Base-by-base conservation (phyloP, 768 basidiomycete species). In the Phlebiopsis flavidoalba region DNA sequence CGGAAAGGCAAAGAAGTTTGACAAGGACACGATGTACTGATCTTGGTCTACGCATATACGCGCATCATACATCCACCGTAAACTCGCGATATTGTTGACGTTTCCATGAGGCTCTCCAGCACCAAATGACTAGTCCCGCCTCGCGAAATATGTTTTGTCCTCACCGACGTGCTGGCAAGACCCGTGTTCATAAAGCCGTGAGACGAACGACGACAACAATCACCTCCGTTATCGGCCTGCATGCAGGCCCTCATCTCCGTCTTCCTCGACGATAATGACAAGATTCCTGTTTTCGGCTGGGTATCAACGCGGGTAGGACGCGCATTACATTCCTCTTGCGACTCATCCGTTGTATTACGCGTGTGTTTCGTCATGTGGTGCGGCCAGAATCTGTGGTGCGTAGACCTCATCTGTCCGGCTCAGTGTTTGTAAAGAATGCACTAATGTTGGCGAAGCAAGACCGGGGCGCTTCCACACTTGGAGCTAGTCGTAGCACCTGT, bases 221-320 rank as follows among this genome's bases (percentile, higher is more conserved):
- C 57, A 86, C 93, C 11, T 88, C 89, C 7, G 84, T 86, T 17
- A 89, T 96, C 67, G 97, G 93, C 35, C 85, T 98, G n/a, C 50
- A 93, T 95, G 75, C 96, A 98, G 71, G 95, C 97, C 1, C 80
- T 99, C 1, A 87, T 99, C 46, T 98, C 95, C 15, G 93, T 99
- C 55, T 98, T 96, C 72, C 83, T 95, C 6, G 95, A 97, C 67
- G 91, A 95, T 50, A 83, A 86, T 15, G 97, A 99, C 75, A 93
- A 88, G 72, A 65, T 88, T 36, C 82, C n/a, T n/a, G 93, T 33
- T 93, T n/a, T n/a, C n/a, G n/a, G n/a, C n/a, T n/a, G n/a, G n/a
- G 83, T 60, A 91, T 98, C 63, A 90, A 91, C 66, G 86, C 90
- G 54, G 94, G 93, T 31, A 75, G 77, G n/a, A 83, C 86, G 5